Evolutionary conservation across 768 basidiomycete species (phyloP), one percentile per base, ranked within the genome.

Genomic region (Mycena olivaceomarginata): DNA sequence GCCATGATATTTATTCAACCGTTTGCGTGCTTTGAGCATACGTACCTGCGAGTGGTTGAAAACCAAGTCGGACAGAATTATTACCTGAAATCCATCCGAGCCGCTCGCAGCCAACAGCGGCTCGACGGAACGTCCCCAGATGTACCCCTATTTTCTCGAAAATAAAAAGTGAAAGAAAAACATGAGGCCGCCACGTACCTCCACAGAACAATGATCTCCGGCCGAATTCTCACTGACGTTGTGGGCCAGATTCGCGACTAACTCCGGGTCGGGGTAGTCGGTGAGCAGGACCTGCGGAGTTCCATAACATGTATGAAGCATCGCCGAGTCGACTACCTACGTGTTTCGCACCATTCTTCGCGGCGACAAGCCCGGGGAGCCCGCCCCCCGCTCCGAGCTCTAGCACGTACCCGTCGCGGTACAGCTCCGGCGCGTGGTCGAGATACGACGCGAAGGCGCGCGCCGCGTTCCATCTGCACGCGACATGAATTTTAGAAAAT

Each of bases 341-440:
- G 82, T 91, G 91, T 53, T 83, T 81, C 0, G 97, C 97, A 0
- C 94, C 94, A 74, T 93, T 93, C 53, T 93, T 90, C 0, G 90
- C 92, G 0, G 94, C 88, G 2, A 98, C 91, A 9, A 99, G 88
- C 5, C 95, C 93, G 0, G 98, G 98, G 8, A 99, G 87, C 3
- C 94, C 98, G 1, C 96, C 98, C 0, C 97, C 98, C 0, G 98
- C 98, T 0, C 98, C 98, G 0, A 99, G 91, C 83, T 99, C 98
- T 1, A 99, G 88, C 0, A 99, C 92, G 37, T 81, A 84, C 10
- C 80, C 78, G 64, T 83, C 85, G 46, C 85, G 87, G 60, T 91
- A 93, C 0, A 94, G 79, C 1, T 88, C 83, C 0, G 81, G 80
- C 70, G 93, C 88, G 13, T 85, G 83, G 76, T 96, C 94, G 2